These are phyloP conservation scores for Colletotrichum sp. DNA, from an alignment of 2,329 filamentous ascomycete genomes.

Conservation along the genomic window DNA sequence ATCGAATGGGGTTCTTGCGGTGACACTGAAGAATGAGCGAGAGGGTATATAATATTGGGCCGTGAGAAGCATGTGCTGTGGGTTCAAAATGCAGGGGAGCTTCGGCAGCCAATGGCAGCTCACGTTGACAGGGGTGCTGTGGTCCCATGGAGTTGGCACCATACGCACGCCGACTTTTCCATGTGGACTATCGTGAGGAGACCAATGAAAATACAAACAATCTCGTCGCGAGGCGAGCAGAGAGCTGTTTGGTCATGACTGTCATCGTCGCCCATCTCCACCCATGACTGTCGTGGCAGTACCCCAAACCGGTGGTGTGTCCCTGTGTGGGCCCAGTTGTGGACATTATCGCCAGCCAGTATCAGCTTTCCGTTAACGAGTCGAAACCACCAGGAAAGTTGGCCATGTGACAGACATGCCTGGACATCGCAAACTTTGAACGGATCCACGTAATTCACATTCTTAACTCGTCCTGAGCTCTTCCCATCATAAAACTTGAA, in stretches of 20 bases:
- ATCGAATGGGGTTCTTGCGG: neutral
- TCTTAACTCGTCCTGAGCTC: rapidly evolving
- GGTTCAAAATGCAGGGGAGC: neutral
- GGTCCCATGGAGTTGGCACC: neutral
- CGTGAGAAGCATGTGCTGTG: neutral
- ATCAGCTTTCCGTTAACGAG: neutral
- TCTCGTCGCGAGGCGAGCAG: neutral
- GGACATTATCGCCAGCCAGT: neutral
- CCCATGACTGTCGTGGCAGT: neutral
- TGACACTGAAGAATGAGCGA: neutral
- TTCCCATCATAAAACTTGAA: rapidly evolving
- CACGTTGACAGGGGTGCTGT: neutral
- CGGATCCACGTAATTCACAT: neutral
- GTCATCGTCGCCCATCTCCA: neutral
- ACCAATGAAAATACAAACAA: neutral
- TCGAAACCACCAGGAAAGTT: neutral
- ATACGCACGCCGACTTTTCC: neutral
- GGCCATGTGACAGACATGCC: rapidly evolving
- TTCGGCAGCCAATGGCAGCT: neutral
- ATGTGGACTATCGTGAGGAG: neutral
- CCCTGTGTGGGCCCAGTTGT: neutral
- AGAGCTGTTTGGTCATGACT: neutral
- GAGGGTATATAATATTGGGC: neutral
- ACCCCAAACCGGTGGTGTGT: neutral
- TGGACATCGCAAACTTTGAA: neutral